These are phyloP conservation scores for Entophlyctis luteolus DNA, from an alignment of 192 early-diverging fungal genomes.

Conservation along the genomic window DNA sequence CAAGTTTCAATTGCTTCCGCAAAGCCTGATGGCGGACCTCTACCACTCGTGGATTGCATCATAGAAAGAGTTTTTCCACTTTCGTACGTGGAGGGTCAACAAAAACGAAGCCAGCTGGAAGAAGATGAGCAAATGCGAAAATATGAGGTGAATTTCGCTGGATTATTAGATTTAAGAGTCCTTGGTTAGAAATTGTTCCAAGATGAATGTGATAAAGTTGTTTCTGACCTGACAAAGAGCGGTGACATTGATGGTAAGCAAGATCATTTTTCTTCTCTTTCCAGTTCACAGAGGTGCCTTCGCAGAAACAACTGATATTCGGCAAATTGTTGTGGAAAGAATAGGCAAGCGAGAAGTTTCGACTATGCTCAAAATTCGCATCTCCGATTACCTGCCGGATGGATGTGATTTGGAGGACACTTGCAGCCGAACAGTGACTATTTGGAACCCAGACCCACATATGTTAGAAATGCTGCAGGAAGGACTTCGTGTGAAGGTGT, in stretches of 20 bases:
- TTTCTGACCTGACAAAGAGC: neutral
- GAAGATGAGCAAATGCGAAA: slow-evolving; percentile 37
- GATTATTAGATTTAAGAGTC: neutral
- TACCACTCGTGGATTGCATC: slow-evolving; percentile 61
- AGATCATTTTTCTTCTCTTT: neutral
- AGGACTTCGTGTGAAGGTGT: slow-evolving; percentile 54
- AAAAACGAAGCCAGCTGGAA: slow-evolving; percentile 48
- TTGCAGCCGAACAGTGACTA: slow-evolving; percentile 26
- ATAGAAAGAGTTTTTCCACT: slow-evolving; percentile 55
- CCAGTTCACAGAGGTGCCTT: neutral
- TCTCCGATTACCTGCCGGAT: slow-evolving; percentile 18
- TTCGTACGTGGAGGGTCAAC: slow-evolving; percentile 42
- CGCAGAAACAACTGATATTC: neutral
- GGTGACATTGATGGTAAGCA: neutral
- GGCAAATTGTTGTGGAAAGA: neutral
- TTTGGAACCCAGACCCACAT: slow-evolving; percentile 46
- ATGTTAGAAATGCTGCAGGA: slow-evolving; percentile 41
- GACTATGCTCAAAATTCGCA: neutral
- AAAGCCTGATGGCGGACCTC: slow-evolving; percentile 51
- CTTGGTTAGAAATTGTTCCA: neutral
- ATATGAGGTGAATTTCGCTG: slow-evolving; percentile 3
- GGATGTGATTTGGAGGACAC: neutral
- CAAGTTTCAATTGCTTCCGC: slow-evolving; percentile 33
- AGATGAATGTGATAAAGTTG: neutral
- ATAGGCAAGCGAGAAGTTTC: slow-evolving; percentile 6